phyloP scores from a whole-genome alignment of 2,329 filamentous ascomycete species.

The Talaromyces sp. region DNA sequence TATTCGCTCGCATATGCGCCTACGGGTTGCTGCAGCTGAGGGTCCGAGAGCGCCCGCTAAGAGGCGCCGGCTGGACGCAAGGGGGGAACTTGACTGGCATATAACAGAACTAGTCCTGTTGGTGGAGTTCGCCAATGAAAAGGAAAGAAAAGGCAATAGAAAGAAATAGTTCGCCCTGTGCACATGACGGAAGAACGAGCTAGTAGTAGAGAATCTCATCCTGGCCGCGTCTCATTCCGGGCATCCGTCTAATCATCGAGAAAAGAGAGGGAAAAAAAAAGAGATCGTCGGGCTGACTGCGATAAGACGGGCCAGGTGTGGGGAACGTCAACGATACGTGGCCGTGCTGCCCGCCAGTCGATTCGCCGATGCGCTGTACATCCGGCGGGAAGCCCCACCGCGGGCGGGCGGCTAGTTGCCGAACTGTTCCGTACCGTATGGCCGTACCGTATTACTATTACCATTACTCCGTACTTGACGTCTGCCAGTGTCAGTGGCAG shows the following conservation, averaged over 20 bases:
- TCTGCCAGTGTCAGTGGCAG: background rate
- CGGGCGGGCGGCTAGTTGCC: slow-evolving; percentile 8
- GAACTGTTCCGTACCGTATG: background rate
- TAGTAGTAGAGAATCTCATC: no score
- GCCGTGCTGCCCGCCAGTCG: slow-evolving; percentile 9
- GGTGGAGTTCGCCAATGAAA: background rate
- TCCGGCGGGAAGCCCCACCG: slow-evolving; percentile 10
- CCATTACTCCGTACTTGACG: background rate
- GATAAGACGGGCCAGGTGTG: background rate
- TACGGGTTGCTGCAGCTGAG: slow-evolving; percentile 23
- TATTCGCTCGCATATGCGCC: slow-evolving; percentile 22
- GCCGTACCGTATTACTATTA: background rate
- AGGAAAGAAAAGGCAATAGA: background rate
- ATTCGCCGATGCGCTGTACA: slow-evolving; percentile 9
- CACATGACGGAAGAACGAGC: background rate
- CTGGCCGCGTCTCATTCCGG: no score
- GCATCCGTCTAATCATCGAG: background rate
- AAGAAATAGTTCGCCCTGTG: no score
- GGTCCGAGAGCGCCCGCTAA: background rate
- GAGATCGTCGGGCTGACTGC: slow-evolving; percentile 1
- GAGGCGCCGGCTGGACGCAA: background rate
- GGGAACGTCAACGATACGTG: slow-evolving; percentile 5
- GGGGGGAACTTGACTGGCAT: background rate
- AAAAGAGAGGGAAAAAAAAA: background rate
- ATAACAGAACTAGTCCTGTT: background rate